These are phyloP conservation scores for Penicillium malachiteum DNA, from an alignment of 495 filamentous ascomycete species.

Conservation along the genomic window DNA sequence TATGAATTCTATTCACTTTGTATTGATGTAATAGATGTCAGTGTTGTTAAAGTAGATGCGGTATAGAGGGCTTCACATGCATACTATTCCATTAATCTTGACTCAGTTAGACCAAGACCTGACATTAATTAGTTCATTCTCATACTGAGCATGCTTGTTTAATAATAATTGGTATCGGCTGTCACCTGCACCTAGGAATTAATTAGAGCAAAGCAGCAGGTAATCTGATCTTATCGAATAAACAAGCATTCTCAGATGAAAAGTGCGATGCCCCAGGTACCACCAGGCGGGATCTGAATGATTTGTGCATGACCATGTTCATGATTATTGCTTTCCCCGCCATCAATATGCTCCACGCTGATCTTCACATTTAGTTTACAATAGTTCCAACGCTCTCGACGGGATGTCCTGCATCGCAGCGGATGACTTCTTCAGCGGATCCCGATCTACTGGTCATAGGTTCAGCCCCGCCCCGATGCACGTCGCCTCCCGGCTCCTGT, in stretches of 20 bases:
- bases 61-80: too few relatives aligned
- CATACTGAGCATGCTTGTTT: too few relatives aligned
- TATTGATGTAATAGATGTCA: too few relatives aligned
- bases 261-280: neutral
- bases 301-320: neutral
- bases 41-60: too few relatives aligned
- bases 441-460: conserved; percentile 17
- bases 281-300: neutral
- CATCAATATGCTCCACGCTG: neutral
- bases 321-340: neutral
- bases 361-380: neutral
- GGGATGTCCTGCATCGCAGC: conserved; percentile 7
- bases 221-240: neutral
- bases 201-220: too few relatives aligned
- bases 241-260: neutral
- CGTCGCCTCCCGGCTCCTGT: conserved; percentile 4
- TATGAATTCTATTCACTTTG: too few relatives aligned
- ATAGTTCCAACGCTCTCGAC: conserved; percentile 1
- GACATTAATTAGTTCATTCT: too few relatives aligned
- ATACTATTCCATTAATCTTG: too few relatives aligned
- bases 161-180: too few relatives aligned
- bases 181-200: too few relatives aligned
- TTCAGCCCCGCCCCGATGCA: conserved; percentile 9
- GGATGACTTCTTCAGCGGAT: conserved; percentile 3
- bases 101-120: too few relatives aligned